phyloP scores from a whole-genome alignment of 305 asterid genomes.

The Vinca major region DNA sequence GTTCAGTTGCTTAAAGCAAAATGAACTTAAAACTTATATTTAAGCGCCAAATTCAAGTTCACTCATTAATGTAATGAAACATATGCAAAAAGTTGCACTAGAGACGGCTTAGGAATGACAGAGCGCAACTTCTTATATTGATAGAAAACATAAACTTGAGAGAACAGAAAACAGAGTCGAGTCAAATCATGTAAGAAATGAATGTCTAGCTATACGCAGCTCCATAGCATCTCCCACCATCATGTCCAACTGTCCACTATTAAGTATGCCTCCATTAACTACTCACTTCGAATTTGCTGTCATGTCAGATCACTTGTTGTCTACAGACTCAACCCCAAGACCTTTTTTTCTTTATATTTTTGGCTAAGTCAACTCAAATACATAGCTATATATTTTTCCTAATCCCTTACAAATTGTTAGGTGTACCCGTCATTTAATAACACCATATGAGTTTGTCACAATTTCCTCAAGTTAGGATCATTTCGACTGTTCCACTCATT shows the following conservation, averaged over 20 bases:
- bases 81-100: neutral
- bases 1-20: neutral
- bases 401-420: neutral
- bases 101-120: neutral
- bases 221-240: neutral
- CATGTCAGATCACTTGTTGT: too few species aligned
- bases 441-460: neutral
- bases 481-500: neutral
- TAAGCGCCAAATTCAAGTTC: neutral
- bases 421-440: neutral
- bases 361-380: neutral
- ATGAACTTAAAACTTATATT: neutral
- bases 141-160: neutral
- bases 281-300: neutral
- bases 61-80: neutral
- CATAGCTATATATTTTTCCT: too few species aligned
- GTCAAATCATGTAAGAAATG: neutral
- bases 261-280: neutral
- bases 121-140: neutral
- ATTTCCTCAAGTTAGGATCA: neutral
- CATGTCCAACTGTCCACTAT: neutral
- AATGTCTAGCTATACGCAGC: neutral
- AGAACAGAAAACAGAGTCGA: neutral
- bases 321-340: neutral
- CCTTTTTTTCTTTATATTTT: too few species aligned